Evolutionary conservation across 1,284 basidiomycete species (phyloP).

Genomic region (Microbotryum silenes-acaulis): DNA sequence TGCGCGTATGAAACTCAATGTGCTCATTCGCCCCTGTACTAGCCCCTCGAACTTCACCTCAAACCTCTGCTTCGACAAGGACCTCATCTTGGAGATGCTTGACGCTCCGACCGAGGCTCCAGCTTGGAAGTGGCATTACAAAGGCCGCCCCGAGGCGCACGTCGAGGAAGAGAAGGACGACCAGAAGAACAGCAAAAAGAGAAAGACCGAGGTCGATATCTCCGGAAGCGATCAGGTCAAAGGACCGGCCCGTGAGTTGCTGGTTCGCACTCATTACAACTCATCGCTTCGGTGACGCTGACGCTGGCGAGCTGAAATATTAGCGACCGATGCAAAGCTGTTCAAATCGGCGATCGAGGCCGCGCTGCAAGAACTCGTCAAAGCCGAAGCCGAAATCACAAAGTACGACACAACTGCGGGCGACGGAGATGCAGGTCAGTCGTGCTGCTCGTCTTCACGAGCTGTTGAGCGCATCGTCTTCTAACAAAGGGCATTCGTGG

Average conservation of each 20-base stretch:
- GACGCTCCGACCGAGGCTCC: constrained; percentile 67
- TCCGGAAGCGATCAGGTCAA: constrained; percentile 17
- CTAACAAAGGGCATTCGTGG: too few species aligned
- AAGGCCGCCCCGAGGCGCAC: constrained; percentile 28
- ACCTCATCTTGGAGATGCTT: constrained; percentile 62
- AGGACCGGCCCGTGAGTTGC: constrained; percentile 23
- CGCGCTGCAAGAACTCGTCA: constrained; percentile 62
- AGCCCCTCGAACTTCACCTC: constrained; percentile 1
- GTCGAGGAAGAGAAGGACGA: constrained; percentile 24
- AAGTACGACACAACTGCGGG: constrained; percentile 73
- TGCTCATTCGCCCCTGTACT: constrained; percentile 17
- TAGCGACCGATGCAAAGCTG: constrained; percentile 35
- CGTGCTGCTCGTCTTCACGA: constrained; percentile 19
- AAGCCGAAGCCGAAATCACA: constrained; percentile 79
- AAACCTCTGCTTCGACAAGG: constrained; percentile 25
- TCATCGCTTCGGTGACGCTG: neutral
- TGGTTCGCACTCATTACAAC: neutral
- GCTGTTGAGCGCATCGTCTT: neutral
- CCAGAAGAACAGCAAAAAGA: constrained; percentile 24
- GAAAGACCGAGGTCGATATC: neutral
- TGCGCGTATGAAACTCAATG: constrained; percentile 11
- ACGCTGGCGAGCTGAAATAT: neutral
- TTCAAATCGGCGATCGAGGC: constrained; percentile 56
- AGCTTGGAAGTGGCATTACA: constrained; percentile 56
- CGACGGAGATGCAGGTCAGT: constrained; percentile 44